A percentile compares a stretch with the other conserved stretches of the same genome.
These are phyloP conservation scores for Maudiozyma turicensis DNA, from an alignment of 805 yeast species.

Conservation along the genomic window DNA sequence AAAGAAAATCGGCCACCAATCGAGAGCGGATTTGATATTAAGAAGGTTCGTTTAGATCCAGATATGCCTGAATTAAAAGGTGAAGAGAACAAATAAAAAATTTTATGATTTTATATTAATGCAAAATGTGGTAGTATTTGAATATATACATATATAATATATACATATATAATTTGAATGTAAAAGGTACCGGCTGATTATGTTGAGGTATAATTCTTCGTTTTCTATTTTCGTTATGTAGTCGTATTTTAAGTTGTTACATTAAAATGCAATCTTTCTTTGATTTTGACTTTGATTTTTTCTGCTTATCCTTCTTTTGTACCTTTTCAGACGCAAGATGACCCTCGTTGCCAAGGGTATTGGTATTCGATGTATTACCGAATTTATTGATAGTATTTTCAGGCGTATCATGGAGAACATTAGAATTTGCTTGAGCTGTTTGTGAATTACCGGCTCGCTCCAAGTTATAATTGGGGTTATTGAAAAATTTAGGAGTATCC, in stretches of 20 bases:
- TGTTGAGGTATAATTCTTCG: too few species aligned
- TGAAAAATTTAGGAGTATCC: not conserved
- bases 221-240: not conserved
- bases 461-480: not conserved
- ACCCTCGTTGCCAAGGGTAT: too few species aligned
- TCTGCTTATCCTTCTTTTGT: not conserved
- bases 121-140: not conserved
- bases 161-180: not conserved
- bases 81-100: not conserved
- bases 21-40: not conserved
- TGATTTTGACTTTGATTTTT: constrained; percentile 3
- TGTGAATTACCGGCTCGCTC: not conserved
- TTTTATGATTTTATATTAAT: not conserved
- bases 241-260: constrained; percentile 4
- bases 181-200: too few species aligned
- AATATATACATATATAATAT: not conserved
- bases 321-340: not conserved
- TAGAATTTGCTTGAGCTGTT: not conserved
- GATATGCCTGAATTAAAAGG: not conserved
- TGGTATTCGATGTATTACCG: not conserved
- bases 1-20: not conserved
- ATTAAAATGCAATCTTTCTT: constrained; percentile 14
- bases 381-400: not conserved
- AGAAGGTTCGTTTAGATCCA: not conserved
- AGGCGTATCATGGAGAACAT: not conserved